Conservation (phyloP, 2,329 filamentous ascomycete species). For the Penicillium sp. region DNA sequence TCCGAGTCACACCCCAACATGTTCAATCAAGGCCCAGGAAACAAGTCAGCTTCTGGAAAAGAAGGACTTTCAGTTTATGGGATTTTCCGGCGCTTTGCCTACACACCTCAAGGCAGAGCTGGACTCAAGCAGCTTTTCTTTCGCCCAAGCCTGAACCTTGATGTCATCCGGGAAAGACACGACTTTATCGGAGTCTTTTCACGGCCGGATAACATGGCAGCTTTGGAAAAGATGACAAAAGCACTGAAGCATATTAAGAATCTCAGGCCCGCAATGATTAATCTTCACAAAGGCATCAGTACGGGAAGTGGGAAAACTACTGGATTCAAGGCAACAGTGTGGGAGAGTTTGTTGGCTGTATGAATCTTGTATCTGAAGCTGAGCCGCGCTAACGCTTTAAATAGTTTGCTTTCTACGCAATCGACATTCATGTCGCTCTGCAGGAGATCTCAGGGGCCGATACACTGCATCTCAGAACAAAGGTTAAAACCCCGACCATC, state of each 20-base stretch:
- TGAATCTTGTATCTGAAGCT: slow-evolving; percentile 11
- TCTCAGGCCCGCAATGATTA: slow-evolving; percentile 65
- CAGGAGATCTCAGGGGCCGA: slow-evolving; percentile 57
- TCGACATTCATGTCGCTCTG: slow-evolving; percentile 68
- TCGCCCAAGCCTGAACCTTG: slow-evolving; percentile 69
- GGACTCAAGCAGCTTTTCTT: slow-evolving; percentile 78
- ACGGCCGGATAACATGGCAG: slow-evolving; percentile 63
- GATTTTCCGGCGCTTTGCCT: slow-evolving; percentile 71
- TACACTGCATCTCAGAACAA: slow-evolving; percentile 53
- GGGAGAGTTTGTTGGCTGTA: slow-evolving; percentile 66
- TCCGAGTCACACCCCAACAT: slow-evolving; percentile 80
- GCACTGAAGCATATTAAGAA: slow-evolving; percentile 73
- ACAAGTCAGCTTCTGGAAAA: slow-evolving; percentile 64
- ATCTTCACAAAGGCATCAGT: slow-evolving; percentile 76
- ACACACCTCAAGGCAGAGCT: slow-evolving; percentile 74
- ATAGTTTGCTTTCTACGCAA: slow-evolving; percentile 68
- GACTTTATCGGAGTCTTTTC: slow-evolving; percentile 66
- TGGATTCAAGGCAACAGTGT: slow-evolving; percentile 66
- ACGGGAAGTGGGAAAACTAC: slow-evolving; percentile 49
- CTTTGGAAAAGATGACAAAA: slow-evolving; percentile 57
- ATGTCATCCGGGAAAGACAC: slow-evolving; percentile 70
- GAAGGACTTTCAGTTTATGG: slow-evolving; percentile 83
- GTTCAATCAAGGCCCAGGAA: slow-evolving; percentile 69
- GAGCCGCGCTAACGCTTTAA: slow-evolving; percentile 11
- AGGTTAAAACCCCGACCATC: slow-evolving; percentile 39